Conservation (phyloP, 139 green algal genomes). For the Picochlorum costavermella region DNA sequence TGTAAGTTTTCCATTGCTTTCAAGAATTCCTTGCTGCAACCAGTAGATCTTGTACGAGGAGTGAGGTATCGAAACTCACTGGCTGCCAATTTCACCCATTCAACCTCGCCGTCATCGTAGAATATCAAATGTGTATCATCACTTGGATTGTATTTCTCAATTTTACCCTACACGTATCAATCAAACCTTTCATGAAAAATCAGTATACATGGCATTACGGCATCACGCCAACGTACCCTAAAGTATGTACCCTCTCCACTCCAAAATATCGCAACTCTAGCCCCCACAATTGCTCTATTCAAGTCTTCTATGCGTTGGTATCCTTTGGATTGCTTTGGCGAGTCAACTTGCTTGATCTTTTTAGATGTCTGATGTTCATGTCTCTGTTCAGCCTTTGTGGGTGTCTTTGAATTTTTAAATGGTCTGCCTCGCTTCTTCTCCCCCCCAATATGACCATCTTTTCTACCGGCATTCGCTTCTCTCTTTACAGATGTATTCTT, state of each 20-base stretch:
- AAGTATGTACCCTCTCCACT: constrained; percentile 27
- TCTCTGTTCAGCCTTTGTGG: too few species aligned
- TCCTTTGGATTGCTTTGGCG: not conserved
- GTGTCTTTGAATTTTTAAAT: too few species aligned
- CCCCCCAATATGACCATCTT: not conserved
- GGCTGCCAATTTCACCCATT: constrained; percentile 39
- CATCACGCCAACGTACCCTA: constrained; percentile 17
- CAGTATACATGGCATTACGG: not conserved
- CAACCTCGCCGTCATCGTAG: constrained; percentile 57
- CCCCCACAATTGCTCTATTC: constrained; percentile 13
- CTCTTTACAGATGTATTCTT: not conserved
- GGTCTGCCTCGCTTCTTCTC: not conserved
- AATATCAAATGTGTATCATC: constrained; percentile 42
- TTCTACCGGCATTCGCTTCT: not conserved
- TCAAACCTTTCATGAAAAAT: not conserved
- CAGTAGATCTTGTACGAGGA: constrained; percentile 10
- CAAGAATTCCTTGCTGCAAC: constrained; percentile 9
- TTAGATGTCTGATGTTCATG: too few species aligned
- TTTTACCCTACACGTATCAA: constrained; percentile 11
- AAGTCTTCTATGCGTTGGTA: not conserved
- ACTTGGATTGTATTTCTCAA: constrained; percentile 34
- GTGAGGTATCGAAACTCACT: constrained; percentile 35
- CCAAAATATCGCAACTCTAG: constrained; percentile 34
- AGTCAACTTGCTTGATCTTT: too few species aligned
- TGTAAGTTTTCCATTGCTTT: constrained; percentile 29